Evolutionary conservation across 257 asterid species (phyloP), one percentile per base, ranked within the genome.

Genomic region (Euphrasia confusa): DNA sequence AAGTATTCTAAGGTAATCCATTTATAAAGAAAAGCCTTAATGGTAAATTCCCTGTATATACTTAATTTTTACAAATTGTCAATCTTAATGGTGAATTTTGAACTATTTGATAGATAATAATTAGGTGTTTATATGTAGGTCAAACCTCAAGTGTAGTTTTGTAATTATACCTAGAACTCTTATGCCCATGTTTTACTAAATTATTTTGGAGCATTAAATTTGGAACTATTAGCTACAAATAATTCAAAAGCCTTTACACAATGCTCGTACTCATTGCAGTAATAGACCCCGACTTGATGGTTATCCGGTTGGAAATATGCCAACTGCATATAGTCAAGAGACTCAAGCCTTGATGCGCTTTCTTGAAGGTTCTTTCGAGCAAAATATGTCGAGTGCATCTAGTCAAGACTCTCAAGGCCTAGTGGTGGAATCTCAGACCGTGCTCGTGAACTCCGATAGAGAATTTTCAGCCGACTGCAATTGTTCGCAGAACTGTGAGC

Each of bases 241-340:
- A 35, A 7, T 5, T 5, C 40, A 35, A 35, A 35, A 35, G 10
- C 40, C 9, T 35, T 35, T 35, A 35, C 40, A 35, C 40, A 35
- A 5, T 35, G 40, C 8, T 2, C 8, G 10, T 35, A 35, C 3
- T 42, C 11, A 30, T 68, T 75, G 65, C 75, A 83, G 86, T 66
- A 26, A 73, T 21, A 69, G 65, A 58, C 78, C 52, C 6, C 70
- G 60, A 10, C 81, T 83, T 49, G 72, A 74, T 40, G 76, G 73
- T 30, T 6, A 35, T 35, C 10, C 37, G 5, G 5, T 7, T 1
- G 37, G 37, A 32, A 32, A 32, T 3, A 32, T 0, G 37, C 5
- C 30, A 7, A 3, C 60, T 61, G 4, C 72, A 52, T 68, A 55
- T 54, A 30, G 28, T 69, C 75, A 21, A 61, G 61, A 61, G 45